Evolutionary conservation across 352 stramenopile genomes (phyloP), one percentile per base, ranked within the genome.

Genomic region (Globisporangium acanthophoron): DNA sequence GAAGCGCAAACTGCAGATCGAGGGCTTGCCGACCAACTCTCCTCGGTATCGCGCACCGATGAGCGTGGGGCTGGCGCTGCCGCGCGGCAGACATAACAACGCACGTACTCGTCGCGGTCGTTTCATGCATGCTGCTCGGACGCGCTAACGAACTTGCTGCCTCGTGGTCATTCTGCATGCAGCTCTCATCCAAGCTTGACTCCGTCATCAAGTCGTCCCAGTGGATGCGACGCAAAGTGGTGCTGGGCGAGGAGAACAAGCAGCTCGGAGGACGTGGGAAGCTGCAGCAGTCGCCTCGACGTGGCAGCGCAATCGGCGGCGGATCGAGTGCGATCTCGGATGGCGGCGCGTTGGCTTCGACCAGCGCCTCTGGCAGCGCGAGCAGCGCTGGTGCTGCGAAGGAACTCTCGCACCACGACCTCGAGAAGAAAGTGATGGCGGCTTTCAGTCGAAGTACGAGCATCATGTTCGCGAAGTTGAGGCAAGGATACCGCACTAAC

Each of bases 111-210:
- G 46, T n/a, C 8, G 27, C 39, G 35, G 24, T 27, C 24, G 24
- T 27, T 27, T 27, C 24, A 27, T 27, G 24, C 24, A 27, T 27
- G 15, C 43, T 37, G 9, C n/a, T 50, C 31, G n/a, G 24, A 27
- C 24, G 24, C 24, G 24, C 24, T 27, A 27, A 27, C 24, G 24
- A 27, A 27, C 24, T 27, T 27, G 24, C 24, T 27, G 24, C 24
- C 24, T 27, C 3, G 24, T 27, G 24, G 24, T 27, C 24, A 27
- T 27, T 27, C 24, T 27, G 24, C 24, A 3, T 44, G 27, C 65
- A 84, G 66, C 59, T 90, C 18, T 76, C 71, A 2, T 73, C 73
- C 5, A 88, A 87, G 46, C 71, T 90, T 3, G 80, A 90, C 47
- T 66, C 72, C 12, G 69, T 90, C 50, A 57, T 80, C 33, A 79